Conservation (phyloP, 2,329 filamentous ascomycete genomes). For the Penicillium sp. region DNA sequence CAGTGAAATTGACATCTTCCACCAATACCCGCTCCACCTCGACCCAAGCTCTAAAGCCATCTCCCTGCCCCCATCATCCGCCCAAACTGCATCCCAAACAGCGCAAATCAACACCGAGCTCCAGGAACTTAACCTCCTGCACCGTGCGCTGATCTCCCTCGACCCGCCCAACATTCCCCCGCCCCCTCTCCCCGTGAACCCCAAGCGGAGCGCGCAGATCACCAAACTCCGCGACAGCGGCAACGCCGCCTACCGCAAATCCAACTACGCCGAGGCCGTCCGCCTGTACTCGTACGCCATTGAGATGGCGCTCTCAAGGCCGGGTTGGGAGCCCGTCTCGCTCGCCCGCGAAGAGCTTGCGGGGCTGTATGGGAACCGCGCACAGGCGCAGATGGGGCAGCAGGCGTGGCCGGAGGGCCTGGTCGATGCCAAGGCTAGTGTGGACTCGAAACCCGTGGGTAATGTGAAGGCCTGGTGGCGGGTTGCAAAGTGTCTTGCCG, state of each 20-base stretch:
- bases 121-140: slow-evolving; percentile 70
- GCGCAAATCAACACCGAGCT: slow-evolving; percentile 63
- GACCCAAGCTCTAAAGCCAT: slow-evolving; percentile 80
- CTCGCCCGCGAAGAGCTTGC: slow-evolving; percentile 82
- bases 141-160: slow-evolving; percentile 67
- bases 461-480: slow-evolving; percentile 97
- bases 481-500: slow-evolving; percentile 74
- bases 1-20: slow-evolving; percentile 56
- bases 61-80: slow-evolving; percentile 49
- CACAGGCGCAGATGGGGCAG: slow-evolving; percentile 80
- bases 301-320: slow-evolving; percentile 79
- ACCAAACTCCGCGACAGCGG: slow-evolving; percentile 86
- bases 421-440: slow-evolving; percentile 82
- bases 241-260: slow-evolving; percentile 78
- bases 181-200: slow-evolving; percentile 85
- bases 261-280: slow-evolving; percentile 69
- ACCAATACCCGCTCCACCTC: slow-evolving; percentile 74
- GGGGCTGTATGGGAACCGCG: slow-evolving; percentile 77
- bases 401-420: slow-evolving; percentile 79
- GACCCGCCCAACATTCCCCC: slow-evolving; percentile 68
- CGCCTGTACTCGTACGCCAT: slow-evolving; percentile 81
- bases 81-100: slow-evolving; percentile 43
- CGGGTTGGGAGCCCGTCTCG: slow-evolving; percentile 81
- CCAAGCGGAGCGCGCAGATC: slow-evolving; percentile 83
- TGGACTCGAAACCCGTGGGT: slow-evolving; percentile 79